Evolutionary conservation across 2,329 filamentous ascomycete genomes (phyloP), one percentile per base, ranked within the genome.

Genomic region (Penicillium sp.): DNA sequence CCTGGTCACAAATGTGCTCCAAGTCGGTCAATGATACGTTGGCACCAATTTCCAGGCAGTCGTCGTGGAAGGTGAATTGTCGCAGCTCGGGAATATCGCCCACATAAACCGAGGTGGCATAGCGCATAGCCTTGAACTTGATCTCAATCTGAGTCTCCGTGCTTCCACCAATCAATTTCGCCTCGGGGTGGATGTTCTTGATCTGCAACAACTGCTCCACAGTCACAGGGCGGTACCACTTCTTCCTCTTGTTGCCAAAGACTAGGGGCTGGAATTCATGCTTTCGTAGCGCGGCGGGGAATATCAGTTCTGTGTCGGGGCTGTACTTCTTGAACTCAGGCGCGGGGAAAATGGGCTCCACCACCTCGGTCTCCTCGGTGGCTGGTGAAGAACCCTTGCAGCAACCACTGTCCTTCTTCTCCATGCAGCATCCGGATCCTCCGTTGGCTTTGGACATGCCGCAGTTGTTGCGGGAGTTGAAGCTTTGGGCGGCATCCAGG

Each of bases 81-180:
- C 92, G 85, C 61, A 99, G 81, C 78, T 98, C 95, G 0, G 91
- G 83, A 61, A 99, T 97, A 72, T 99, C 95, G 12, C 94, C 93
- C 10, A 98, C 91, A 68, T 90, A 98, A 0, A 99, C 91, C 0
- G 93, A 97, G 1, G 91, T 88, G 4, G 90, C 89, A 74, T 98
- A 98, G 70, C 93, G 86, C 83, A 97, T 87, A 0, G 90, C 92
- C 81, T 98, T 98, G 85, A 99, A 98, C 79, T 97, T 97, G 80
- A 96, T 91, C 79, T 99, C 95, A 63, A 99, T 98, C 78, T 98
- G 95, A 0, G 94, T 98, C 78, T 99, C 95, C 2, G 93, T 96
- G 75, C 93, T 97, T 64, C 95, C 95, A 54, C 93, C 94, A 64
- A 99, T 97, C 64, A 99, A 88, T 78, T 98, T 99, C 4, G 94